Percentiles rank a stretch among this genome's conserved stretches.
Conservation (phyloP, 495 filamentous ascomycete species). For the Rostrohypoxylon terebratum region DNA sequence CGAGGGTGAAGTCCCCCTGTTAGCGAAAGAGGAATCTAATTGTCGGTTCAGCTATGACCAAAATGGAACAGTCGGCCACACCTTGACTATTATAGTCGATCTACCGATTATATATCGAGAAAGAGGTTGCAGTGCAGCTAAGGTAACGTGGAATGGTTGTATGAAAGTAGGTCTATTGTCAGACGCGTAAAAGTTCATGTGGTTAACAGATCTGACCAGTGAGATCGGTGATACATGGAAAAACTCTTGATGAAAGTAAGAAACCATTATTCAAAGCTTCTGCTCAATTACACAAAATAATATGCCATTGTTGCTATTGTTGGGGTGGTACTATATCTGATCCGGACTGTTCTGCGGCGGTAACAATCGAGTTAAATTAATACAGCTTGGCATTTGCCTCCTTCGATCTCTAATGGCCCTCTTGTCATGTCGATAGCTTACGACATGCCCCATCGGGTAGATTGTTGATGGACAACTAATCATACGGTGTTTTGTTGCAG, state of each 20-base stretch:
- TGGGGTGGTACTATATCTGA: slow-evolving; percentile 45
- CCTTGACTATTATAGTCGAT: slow-evolving; percentile 30
- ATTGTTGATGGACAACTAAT: slow-evolving; percentile 15
- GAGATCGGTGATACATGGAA: slow-evolving; percentile 20
- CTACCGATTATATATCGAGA: slow-evolving; percentile 32
- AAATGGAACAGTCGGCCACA: slow-evolving; percentile 5
- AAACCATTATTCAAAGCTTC: slow-evolving; percentile 44
- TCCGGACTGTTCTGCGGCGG: slow-evolving; percentile 31
- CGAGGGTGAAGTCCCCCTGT: slow-evolving; percentile 20
- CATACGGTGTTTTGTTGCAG: slow-evolving; percentile 3
- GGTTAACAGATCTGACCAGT: slow-evolving; percentile 31
- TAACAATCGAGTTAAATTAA: slow-evolving; percentile 40
- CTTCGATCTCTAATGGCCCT: slow-evolving; percentile 18
- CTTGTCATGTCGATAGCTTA: slow-evolving; percentile 17
- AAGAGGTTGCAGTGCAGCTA: slow-evolving; percentile 36
- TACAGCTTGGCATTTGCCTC: slow-evolving; percentile 35
- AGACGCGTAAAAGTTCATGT: slow-evolving; percentile 38
- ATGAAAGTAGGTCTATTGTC: slow-evolving; percentile 25
- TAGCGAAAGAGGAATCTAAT: slow-evolving; percentile 11
- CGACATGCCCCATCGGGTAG: slow-evolving; percentile 37
- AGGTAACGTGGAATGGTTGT: slow-evolving; percentile 17
- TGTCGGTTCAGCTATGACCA: slow-evolving; percentile 23
- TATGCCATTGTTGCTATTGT: slow-evolving; percentile 36
- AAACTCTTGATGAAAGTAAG: slow-evolving; percentile 26
- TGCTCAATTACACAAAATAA: slow-evolving; percentile 19